A percentile compares a stretch with the other conserved stretches of the same genome.
These are phyloP conservation scores for Helotiales sp. DNA, from an alignment of 2,329 filamentous ascomycete species.

Conservation along the genomic window DNA sequence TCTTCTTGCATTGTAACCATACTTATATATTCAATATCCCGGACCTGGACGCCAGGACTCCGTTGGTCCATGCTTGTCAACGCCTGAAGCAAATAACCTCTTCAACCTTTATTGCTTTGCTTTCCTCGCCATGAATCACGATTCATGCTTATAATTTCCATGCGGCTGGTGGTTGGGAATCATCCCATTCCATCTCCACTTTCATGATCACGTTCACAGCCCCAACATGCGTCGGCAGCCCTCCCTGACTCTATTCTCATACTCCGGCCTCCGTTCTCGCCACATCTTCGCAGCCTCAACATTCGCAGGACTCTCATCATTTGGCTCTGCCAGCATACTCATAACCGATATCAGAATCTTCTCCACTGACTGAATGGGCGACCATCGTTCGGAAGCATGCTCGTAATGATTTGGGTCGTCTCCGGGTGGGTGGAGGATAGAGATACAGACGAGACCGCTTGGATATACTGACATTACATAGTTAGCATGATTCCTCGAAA, in stretches of 20 bases:
- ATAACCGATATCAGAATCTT: constrained; percentile 97
- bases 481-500: not conserved
- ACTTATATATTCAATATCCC: too few species aligned
- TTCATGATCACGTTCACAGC: constrained; percentile 45
- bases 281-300: constrained; percentile 97
- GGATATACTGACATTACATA: constrained; percentile 67
- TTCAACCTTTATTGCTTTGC: not conserved
- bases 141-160: too few species aligned
- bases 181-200: not conserved
- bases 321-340: constrained; percentile 97
- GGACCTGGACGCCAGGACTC: not conserved
- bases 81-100: not conserved
- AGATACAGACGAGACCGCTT: constrained; percentile 92
- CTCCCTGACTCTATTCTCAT: constrained; percentile 81
- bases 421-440: constrained; percentile 93
- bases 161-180: too few species aligned
- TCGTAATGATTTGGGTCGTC: constrained; percentile 99
- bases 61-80: not conserved
- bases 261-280: constrained; percentile 79
- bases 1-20: not conserved
- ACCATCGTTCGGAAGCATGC: constrained; percentile 93
- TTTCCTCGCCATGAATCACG: not conserved
- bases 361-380: constrained; percentile 93
- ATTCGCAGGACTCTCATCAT: constrained; percentile 95
- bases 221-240: constrained; percentile 80